phyloP scores from a whole-genome alignment of 179 eudicot species.

The Spinacia oleracea region DNA sequence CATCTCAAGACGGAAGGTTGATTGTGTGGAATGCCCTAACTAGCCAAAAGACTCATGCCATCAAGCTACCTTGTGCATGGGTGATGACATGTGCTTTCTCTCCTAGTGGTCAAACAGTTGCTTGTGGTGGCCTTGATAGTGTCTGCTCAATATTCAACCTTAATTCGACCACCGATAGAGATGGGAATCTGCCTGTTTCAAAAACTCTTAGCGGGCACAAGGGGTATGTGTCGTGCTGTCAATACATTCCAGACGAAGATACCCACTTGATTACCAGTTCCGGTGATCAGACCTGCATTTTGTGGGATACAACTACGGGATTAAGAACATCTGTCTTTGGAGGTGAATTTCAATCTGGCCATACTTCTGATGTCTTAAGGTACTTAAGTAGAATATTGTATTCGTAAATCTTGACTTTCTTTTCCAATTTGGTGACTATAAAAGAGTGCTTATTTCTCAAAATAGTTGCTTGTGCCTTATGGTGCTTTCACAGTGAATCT shows the following conservation, averaged over 20 bases:
- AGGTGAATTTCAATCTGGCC: slow-evolving; percentile 97
- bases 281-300: slow-evolving; percentile 87
- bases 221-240: slow-evolving; percentile 94
- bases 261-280: slow-evolving; percentile 82
- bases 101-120: slow-evolving; percentile 85
- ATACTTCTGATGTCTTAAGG: slow-evolving; percentile 89
- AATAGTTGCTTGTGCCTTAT: slow-evolving; percentile 1
- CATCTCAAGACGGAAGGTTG: slow-evolving; percentile 94
- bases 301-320: slow-evolving; percentile 96
- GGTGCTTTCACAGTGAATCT: background rate
- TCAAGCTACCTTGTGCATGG: slow-evolving; percentile 98
- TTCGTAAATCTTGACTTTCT: background rate
- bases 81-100: slow-evolving; percentile 98
- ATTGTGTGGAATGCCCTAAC: slow-evolving; percentile 97
- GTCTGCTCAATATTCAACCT: slow-evolving; percentile 86
- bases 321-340: slow-evolving; percentile 90
- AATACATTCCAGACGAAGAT: slow-evolving; percentile 88
- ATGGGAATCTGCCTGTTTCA: slow-evolving; percentile 74
- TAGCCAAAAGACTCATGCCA: slow-evolving; percentile 95
- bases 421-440: background rate
- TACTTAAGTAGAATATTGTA: slow-evolving; percentile 27
- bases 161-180: slow-evolving; percentile 72
- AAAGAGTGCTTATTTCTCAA: background rate
- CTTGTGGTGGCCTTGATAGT: slow-evolving; percentile 96
- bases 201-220: slow-evolving; percentile 89